Evolutionary conservation across 495 filamentous ascomycete genomes (phyloP), one percentile per base, ranked within the genome.

Genomic region (Stereocaulon alpinum): DNA sequence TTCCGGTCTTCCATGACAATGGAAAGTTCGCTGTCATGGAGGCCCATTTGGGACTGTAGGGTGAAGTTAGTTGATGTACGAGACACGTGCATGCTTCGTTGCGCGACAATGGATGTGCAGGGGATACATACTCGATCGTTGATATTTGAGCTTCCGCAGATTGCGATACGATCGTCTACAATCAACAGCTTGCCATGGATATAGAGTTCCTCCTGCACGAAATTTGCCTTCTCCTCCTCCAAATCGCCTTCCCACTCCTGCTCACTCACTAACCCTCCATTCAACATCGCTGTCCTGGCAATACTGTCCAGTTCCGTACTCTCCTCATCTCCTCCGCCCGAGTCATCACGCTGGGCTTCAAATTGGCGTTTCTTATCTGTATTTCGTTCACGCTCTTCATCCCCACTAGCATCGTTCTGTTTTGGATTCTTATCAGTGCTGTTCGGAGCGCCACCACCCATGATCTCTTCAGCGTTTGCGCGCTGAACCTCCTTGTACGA

Each of bases 181-280:
- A 95, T 95, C 60, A 88, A 78, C 37, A 93, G 77, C 71, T 96
- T 96, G 42, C 82, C 86, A 67, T 98, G 92, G 41, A 96, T 81
- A 63, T 96, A 98, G 1, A 96, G 78, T 74, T 98, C 90, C 69
- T 98, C 92, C 66, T 96, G 91, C 50, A 96, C 82, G 73, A 95
- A 89, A 63, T 93, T 89, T 27, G 86, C 80, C 62, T 86, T 83
- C 66, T 96, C 92, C 15, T 78, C 78, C 59, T 91, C 79, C 0
- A 81, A 73, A 9, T 85, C 77, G 2, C 85, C 86, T 7, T 88
- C 79, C 86, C 88, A 95, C 5, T 68, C 48, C 66, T 91, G 88
- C 11, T 89, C 82, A 1, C 78, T 80, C 14, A 92, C 73, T 44
- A 79, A 80, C 4, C 79, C 78, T 18, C 78, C 80, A 53, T 80